A percentile compares a stretch with the other conserved stretches of the same genome.
phyloP scores from a whole-genome alignment of 352 stramenopile species.

The Phytopythium mirpurense region DNA sequence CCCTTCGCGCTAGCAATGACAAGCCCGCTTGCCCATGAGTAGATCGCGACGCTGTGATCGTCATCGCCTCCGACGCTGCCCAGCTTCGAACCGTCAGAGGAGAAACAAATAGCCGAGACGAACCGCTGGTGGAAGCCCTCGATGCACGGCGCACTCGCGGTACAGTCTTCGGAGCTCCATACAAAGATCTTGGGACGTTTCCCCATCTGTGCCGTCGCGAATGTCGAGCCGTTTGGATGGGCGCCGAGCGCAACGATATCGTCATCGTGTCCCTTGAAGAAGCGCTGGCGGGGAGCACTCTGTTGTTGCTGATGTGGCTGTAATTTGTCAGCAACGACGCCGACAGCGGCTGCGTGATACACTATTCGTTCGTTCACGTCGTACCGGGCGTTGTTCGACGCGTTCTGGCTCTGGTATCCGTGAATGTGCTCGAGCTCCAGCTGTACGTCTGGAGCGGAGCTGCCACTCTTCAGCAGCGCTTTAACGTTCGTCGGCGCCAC shows the following conservation, averaged over 20 bases:
- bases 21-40: slow-evolving; percentile 58
- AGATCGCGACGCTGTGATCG: slow-evolving; percentile 82
- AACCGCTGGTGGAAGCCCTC: slow-evolving; percentile 79
- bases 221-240: slow-evolving; percentile 71
- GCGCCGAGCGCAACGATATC: slow-evolving; percentile 79
- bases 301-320: slow-evolving; percentile 12
- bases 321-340: slow-evolving; percentile 67
- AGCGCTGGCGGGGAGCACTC: slow-evolving; percentile 19
- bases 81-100: slow-evolving; percentile 57
- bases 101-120: slow-evolving; percentile 69
- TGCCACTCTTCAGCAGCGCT: slow-evolving; percentile 22
- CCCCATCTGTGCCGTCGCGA: slow-evolving; percentile 86
- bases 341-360: slow-evolving; percentile 76
- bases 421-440: slow-evolving; percentile 69
- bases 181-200: slow-evolving; percentile 81
- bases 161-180: slow-evolving; percentile 42
- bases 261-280: slow-evolving; percentile 74
- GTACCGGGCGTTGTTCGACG: slow-evolving; percentile 75
- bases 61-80: slow-evolving; percentile 74
- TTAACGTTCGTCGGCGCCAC: slow-evolving; percentile 54
- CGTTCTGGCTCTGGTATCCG: slow-evolving; percentile 72
- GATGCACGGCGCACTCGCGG: slow-evolving; percentile 33
- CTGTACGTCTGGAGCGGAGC: slow-evolving; percentile 26
- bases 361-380: slow-evolving; percentile 49
- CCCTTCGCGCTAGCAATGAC: slow-evolving; percentile 49